Base-by-base conservation (phyloP, 371 early-diverging fungal species). In the Mortierella sp. region DNA sequence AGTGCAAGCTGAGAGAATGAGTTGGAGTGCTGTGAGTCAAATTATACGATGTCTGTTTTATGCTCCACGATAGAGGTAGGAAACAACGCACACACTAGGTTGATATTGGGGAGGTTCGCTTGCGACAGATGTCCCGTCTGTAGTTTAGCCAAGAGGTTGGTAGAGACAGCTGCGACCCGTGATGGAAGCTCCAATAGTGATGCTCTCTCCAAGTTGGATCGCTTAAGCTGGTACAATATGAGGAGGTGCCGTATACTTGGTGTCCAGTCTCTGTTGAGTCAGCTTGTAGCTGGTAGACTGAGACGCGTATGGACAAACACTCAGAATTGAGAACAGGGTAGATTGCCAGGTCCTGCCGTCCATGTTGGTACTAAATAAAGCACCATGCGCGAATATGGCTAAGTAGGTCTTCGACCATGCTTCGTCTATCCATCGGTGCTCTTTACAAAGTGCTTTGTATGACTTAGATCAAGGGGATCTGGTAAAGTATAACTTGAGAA, bases 11-110 rank as follows among this genome's bases (percentile, higher is more conserved):
- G 68, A 2, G 86, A 83, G 19, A n/a, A 86, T 66, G 15, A 88
- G 67, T 1, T 84, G 81, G 14, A 88, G 79, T 19, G 83, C 83
- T 1, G 80, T 76, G 3, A 87, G 81, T 21, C 88, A 82, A 7
- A 88, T 80, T 60, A 85, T 77, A 60, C 85, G 84, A 43, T 88
- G 86, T 2, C 84, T 74, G 62, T 87, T 19, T 79, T 79, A 26
- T 87, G 72, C 19, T 85, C 86, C 0, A 66, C 43, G 12, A 80
- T 72, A 2, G 83, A 64, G 14, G 66, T 67, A 2, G 82, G 72
- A 57, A 81, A 80, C 1, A 88, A 61, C 18, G 65, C 67, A 25
- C 65, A 58, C 18, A 81, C 43, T 0, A 68, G 65, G 55, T 65
- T 68, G 66, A 70, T 71, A 3, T 81, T 51, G 7, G 68, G 61